Percentiles rank a stretch among this genome's conserved stretches.
Evolutionary conservation across 257 asterid genomes (phyloP).

Genomic region (Gardenia jasminoides): DNA sequence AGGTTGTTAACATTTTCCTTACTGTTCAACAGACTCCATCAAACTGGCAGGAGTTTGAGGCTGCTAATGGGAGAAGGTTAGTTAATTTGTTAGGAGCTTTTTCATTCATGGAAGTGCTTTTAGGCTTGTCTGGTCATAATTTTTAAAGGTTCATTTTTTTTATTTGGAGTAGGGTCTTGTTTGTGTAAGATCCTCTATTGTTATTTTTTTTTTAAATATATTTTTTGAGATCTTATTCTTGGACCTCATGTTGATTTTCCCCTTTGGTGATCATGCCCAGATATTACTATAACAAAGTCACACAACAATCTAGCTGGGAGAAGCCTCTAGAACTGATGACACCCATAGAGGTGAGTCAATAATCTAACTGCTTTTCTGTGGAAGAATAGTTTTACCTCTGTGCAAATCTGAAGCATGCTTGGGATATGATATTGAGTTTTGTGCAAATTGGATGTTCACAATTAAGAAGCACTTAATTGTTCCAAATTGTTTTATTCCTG

Average conservation of each 20-base stretch:
- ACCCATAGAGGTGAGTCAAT: conserved; percentile 78
- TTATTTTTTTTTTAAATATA: not conserved
- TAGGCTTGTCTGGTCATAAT: not conserved
- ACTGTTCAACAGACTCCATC: conserved; percentile 56
- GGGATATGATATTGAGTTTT: conserved; percentile 32
- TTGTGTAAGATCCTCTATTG: not conserved
- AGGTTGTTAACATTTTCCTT: conserved; percentile 45
- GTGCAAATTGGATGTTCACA: conserved; percentile 40
- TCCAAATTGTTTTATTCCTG: conserved; percentile 45
- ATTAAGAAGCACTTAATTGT: conserved; percentile 37
- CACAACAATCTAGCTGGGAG: conserved; percentile 97
- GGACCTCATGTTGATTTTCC: conserved; percentile 1
- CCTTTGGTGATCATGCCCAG: conserved; percentile 39
- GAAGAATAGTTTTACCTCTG: conserved; percentile 21
- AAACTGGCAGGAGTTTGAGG: conserved; percentile 94
- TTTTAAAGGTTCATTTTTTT: not conserved
- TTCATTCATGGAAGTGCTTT: conserved; percentile 1
- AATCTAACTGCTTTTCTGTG: conserved; percentile 21
- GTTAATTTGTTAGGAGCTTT: conserved; percentile 3
- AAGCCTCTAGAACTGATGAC: conserved; percentile 96
- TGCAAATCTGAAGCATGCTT: conserved; percentile 23
- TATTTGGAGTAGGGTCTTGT: not conserved
- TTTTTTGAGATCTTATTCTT: conserved; percentile 1
- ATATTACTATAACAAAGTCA: conserved; percentile 81
- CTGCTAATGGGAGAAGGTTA: conserved; percentile 93